A percentile compares a stretch with the other conserved stretches of the same genome.
Conservation (phyloP, 129 eudicot species). For the Calendula officinalis region DNA sequence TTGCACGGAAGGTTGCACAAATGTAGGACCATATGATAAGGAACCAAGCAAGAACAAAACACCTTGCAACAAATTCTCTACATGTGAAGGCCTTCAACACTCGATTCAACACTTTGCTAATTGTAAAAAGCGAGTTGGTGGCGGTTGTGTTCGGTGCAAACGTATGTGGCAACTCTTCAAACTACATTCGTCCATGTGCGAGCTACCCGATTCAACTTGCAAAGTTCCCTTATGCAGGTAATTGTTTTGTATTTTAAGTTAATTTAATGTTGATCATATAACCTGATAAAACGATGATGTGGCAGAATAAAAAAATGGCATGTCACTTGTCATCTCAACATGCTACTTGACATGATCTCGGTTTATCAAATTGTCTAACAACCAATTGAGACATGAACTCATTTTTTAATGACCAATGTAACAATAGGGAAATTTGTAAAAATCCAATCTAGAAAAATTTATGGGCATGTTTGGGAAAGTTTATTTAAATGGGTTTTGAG, state of each 20-base stretch:
- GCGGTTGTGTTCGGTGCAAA: constrained; percentile 81
- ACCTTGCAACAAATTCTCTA: constrained; percentile 76
- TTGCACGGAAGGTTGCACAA: constrained; percentile 91
- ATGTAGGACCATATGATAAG: constrained; percentile 78
- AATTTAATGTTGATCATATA: too few species aligned
- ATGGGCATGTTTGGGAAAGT: too few species aligned
- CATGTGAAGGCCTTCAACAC: constrained; percentile 79
- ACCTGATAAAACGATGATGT: too few species aligned
- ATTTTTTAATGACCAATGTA: too few species aligned
- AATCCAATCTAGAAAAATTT: too few species aligned
- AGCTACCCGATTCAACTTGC: constrained; percentile 61
- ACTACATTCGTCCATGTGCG: constrained; percentile 84
- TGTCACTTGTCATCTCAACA: too few species aligned
- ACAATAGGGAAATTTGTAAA: too few species aligned
- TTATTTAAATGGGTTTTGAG: too few species aligned
- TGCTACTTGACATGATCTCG: too few species aligned
- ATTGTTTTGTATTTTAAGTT: not conserved
- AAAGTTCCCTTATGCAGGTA: constrained; percentile 97
- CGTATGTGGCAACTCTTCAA: constrained; percentile 94
- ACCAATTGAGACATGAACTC: too few species aligned
- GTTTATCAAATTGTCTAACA: too few species aligned
- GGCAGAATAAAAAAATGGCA: too few species aligned
- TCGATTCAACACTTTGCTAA: constrained; percentile 71
- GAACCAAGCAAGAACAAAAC: constrained; percentile 53
- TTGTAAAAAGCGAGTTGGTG: constrained; percentile 74